These are phyloP conservation scores for Ajuga chamaepitys DNA, from an alignment of 257 asterid genomes.

Conservation along the genomic window DNA sequence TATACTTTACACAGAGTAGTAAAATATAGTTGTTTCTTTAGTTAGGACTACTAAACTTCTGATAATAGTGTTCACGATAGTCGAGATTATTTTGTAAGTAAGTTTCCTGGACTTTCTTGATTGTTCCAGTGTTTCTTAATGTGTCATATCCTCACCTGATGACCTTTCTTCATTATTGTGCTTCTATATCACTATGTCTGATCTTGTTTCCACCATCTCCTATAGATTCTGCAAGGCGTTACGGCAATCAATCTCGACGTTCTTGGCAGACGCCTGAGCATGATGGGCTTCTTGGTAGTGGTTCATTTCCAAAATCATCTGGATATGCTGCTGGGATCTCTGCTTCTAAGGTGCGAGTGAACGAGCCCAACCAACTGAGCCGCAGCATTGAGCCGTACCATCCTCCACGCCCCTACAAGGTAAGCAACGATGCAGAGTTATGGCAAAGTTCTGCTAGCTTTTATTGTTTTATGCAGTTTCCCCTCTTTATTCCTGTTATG, in stretches of 20 bases:
- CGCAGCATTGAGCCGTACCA: conserved; percentile 83
- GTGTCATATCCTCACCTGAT: background rate
- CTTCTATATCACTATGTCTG: conserved; percentile 1
- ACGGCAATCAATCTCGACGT: conserved; percentile 50
- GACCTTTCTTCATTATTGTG: background rate
- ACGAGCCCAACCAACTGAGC: conserved; percentile 56
- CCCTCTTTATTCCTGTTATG: background rate
- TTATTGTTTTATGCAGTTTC: background rate
- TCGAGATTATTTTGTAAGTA: background rate
- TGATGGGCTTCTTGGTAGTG: conserved; percentile 98
- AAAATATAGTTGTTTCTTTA: background rate
- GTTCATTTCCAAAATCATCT: conserved; percentile 84
- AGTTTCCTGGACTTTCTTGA: background rate
- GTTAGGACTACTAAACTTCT: background rate
- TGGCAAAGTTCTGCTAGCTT: background rate
- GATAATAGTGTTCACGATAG: background rate
- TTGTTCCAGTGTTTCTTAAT: background rate
- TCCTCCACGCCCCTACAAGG: conserved; percentile 99
- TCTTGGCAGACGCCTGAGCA: conserved; percentile 88
- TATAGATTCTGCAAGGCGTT: conserved; percentile 69
- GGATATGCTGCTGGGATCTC: conserved; percentile 56
- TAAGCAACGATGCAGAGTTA: conserved; percentile 10
- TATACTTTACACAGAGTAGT: background rate
- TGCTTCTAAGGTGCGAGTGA: conserved; percentile 48
- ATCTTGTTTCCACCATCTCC: background rate